These are phyloP conservation scores for Debaryomycetaceae sp. DNA, from an alignment of 1,139 yeast genomes.

Conservation along the genomic window DNA sequence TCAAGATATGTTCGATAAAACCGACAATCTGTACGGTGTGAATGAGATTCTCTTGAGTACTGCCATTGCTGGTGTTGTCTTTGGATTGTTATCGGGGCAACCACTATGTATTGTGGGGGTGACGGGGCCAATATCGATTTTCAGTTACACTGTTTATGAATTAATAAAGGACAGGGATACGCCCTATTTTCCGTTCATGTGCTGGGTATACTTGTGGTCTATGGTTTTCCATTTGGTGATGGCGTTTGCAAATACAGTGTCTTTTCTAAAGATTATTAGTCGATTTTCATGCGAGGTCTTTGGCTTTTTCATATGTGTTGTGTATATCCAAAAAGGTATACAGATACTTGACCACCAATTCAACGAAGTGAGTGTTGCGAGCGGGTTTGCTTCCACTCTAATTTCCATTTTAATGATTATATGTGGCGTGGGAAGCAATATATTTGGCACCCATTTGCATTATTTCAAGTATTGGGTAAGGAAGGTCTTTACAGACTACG, in stretches of 20 bases:
- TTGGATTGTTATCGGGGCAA: conserved; percentile 84
- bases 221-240: conserved; percentile 75
- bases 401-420: conserved; percentile 71
- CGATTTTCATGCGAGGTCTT: conserved; percentile 88
- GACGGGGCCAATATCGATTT: conserved; percentile 90
- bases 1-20: conserved; percentile 92
- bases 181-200: conserved; percentile 88
- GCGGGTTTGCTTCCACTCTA: conserved; percentile 75
- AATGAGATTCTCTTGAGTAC: conserved; percentile 83
- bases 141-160: conserved; percentile 87
- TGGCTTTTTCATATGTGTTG: conserved; percentile 85
- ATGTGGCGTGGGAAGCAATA: conserved; percentile 64
- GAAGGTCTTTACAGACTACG: conserved; percentile 77
- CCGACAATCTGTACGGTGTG: conserved; percentile 82
- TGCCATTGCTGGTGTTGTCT: conserved; percentile 85
- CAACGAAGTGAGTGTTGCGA: conserved; percentile 35
- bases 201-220: conserved; percentile 93
- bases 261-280: conserved; percentile 70
- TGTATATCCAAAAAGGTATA: conserved; percentile 89
- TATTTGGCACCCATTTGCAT: conserved; percentile 59
- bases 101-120: conserved; percentile 97
- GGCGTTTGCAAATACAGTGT: conserved; percentile 68
- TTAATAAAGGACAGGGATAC: conserved; percentile 62
- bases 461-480: conserved; percentile 59
- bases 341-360: conserved; percentile 78